phyloP scores from a whole-genome alignment of 768 basidiomycete genomes.

The Mycena alexandri region DNA sequence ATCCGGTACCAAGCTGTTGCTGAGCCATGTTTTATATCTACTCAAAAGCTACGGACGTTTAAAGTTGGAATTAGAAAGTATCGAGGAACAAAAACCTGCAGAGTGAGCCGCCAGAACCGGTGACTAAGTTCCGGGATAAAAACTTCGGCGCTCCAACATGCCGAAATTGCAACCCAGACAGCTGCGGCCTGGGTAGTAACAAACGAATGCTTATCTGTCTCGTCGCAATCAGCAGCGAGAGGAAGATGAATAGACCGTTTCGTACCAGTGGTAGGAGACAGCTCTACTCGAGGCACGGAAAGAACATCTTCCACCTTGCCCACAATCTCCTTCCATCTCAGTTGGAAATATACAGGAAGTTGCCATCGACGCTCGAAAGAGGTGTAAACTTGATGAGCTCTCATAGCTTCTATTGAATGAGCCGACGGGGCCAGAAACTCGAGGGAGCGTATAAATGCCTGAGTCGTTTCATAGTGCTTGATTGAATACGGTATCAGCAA shows the following conservation, averaged over 20 bases:
- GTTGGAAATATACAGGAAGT: slow-evolving; percentile 95
- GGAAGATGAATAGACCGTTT: slow-evolving; percentile 7
- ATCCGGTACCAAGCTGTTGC: slow-evolving; percentile 59
- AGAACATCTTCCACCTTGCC: slow-evolving; percentile 79
- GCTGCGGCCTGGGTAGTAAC: slow-evolving; percentile 74
- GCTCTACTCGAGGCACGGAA: slow-evolving; percentile 53
- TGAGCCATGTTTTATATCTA: slow-evolving; percentile 86
- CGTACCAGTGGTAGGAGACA: slow-evolving; percentile 57
- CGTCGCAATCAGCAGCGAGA: slow-evolving; percentile 18
- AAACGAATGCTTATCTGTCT: slow-evolving; percentile 54
- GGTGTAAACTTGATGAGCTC: slow-evolving; percentile 75
- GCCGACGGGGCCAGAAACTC: slow-evolving; percentile 87
- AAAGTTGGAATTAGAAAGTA: slow-evolving; percentile 12
- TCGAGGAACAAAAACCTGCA: slow-evolving; percentile 77
- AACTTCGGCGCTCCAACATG: slow-evolving; percentile 90
- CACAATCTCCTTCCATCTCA: slow-evolving; percentile 96
- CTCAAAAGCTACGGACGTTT: slow-evolving; percentile 73
- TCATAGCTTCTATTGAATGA: slow-evolving; percentile 77
- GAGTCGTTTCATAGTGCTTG: slow-evolving; percentile 88
- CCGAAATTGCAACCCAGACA: slow-evolving; percentile 77
- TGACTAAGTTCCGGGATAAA: slow-evolving; percentile 86
- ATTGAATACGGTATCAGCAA: slow-evolving; percentile 23
- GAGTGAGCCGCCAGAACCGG: slow-evolving; percentile 91
- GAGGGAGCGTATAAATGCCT: slow-evolving; percentile 84
- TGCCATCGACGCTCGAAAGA: slow-evolving; percentile 93